Base-by-base conservation (phyloP, 176 grass and related monocot species). In the Raddia guianensis region DNA sequence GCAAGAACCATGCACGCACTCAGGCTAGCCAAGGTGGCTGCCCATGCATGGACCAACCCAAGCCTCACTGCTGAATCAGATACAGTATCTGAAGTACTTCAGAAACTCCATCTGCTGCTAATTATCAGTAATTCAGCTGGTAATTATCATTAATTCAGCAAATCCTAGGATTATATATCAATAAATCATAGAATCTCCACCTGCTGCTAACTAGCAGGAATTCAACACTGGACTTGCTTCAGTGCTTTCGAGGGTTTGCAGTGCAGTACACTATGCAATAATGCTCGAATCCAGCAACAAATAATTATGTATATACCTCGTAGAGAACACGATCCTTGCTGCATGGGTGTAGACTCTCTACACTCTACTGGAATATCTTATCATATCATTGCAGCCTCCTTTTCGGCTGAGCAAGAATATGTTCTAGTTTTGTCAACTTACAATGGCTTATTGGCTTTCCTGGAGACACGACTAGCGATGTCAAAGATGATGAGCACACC, bases 11-110 rank as follows among this genome's bases (percentile, higher is more conserved):
- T 27, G 27, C 27, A 27, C 27, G 27, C 27, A 77, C 79, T 65
- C 66, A 49, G 65, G 47, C 65, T 87, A 87, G 79, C 85, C 66
- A 87, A 87, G 85, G 79, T 77, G 79, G 77, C 79, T 82, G 85
- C 65, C 85, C 74, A 56, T 88, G 73, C 74, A 56, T 88, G 73
- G 67, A 79, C 72, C 50, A 44, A 0, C 16, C 34, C 60, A 87
- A 46, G 71, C 35, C 55, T 69, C 32, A 74, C 32, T 50, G 45
- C 15, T 66, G 32, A 74, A 58, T 32, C 77, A 60, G 37, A 82
- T 46, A 34, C 27, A 27, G 27, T 27, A 27, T 27, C 0, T 27
- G 27, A 27, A 27, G 27, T 27, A 27, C 27, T 27, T 27, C 27
- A 27, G 27, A 27, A 27, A 27, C 76, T 84, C 76, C 68, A 13